These are phyloP conservation scores for Fulvia fulva DNA, from an alignment of 2,329 filamentous ascomycete genomes.

Conservation along the genomic window DNA sequence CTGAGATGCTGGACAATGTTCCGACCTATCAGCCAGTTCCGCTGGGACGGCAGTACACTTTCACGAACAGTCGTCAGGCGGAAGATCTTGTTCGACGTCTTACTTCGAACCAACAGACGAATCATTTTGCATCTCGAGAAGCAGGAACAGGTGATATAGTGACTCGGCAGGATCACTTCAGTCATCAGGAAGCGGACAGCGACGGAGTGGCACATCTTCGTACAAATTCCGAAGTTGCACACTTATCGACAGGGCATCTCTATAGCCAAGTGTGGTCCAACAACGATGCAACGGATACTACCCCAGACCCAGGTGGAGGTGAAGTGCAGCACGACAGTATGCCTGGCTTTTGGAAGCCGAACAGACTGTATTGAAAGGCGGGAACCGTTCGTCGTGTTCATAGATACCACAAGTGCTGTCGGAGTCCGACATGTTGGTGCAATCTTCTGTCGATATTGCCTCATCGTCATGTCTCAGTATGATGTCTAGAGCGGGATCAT, in stretches of 20 bases:
- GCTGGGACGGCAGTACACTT: not conserved
- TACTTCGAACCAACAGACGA: not conserved
- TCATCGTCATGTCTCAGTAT: not conserved
- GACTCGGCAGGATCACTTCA: not conserved
- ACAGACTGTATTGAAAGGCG: slow-evolving; percentile 42
- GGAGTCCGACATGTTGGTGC: not conserved
- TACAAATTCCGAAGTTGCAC: not conserved
- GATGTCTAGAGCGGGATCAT: too few species aligned
- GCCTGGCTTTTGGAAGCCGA: slow-evolving; percentile 43
- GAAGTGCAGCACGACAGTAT: slow-evolving; percentile 18
- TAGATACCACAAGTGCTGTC: not conserved
- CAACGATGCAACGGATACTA: not conserved
- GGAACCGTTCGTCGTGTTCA: not conserved
- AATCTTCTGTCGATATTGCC: not conserved
- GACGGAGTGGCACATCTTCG: not conserved
- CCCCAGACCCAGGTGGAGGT: not conserved
- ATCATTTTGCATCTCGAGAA: not conserved
- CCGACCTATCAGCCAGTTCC: not conserved
- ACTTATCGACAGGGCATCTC: not conserved
- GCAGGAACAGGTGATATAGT: not conserved
- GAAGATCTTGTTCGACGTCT: slow-evolving; percentile 13
- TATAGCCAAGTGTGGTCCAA: not conserved
- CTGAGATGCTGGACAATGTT: slow-evolving; percentile 16
- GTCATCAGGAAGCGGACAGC: not conserved
- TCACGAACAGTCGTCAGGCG: slow-evolving; percentile 10